Percentiles rank a stretch among this genome's conserved stretches.
phyloP scores from a whole-genome alignment of 169 alveolate species.

The Cryptosporidium xiaoi region DNA sequence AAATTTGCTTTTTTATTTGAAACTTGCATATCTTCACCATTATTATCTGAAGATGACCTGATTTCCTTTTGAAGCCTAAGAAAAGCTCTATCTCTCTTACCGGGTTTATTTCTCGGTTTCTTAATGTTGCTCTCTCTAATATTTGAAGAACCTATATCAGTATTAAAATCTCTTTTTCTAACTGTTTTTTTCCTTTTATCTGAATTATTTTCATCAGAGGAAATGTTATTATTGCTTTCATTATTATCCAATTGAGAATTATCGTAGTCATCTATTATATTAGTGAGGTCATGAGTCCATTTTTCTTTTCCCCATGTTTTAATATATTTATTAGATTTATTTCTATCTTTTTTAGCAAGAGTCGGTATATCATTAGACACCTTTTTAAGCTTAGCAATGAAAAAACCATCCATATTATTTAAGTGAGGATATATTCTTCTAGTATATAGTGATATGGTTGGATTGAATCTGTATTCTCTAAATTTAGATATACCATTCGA shows the following conservation, averaged over 20 bases:
- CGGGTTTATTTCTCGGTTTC: conserved; percentile 60
- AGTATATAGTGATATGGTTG: conserved; percentile 82
- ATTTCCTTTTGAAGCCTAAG: too few species aligned
- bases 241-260: background rate
- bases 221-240: too few species aligned
- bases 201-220: too few species aligned
- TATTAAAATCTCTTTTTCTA: too few species aligned
- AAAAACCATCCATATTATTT: conserved; percentile 97
- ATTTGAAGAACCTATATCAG: background rate
- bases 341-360: conserved; percentile 72
- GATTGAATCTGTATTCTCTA: conserved; percentile 92
- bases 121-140: background rate
- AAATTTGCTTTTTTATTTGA: too few species aligned
- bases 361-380: conserved; percentile 86
- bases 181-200: background rate
- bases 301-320: conserved; percentile 67
- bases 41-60: too few species aligned
- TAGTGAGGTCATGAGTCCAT: conserved; percentile 32
- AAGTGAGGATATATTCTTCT: conserved; percentile 95
- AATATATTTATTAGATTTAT: conserved; percentile 39
- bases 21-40: too few species aligned
- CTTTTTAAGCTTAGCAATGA: conserved; percentile 94
- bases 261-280: background rate
- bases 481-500: conserved; percentile 91
- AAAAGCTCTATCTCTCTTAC: conserved; percentile 60